phyloP scores from a whole-genome alignment of 1,139 yeast species.

The Saccharomycopsis phalli region DNA sequence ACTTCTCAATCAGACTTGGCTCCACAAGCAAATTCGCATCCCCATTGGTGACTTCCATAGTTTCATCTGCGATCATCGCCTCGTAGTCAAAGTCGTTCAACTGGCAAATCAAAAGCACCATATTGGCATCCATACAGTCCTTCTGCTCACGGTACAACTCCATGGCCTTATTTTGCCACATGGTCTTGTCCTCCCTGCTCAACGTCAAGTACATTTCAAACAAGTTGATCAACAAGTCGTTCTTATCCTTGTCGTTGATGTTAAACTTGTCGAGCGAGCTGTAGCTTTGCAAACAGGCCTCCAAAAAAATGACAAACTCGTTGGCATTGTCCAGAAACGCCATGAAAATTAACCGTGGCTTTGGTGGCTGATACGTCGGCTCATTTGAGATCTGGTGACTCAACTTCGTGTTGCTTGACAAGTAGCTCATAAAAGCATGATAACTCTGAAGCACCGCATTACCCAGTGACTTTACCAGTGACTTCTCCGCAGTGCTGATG shows the following conservation, averaged over 20 bases:
- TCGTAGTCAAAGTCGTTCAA: conserved; percentile 40
- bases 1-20: background rate
- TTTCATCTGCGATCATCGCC: conserved; percentile 29
- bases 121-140: conserved; percentile 43
- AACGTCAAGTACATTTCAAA: conserved; percentile 73
- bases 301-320: conserved; percentile 88
- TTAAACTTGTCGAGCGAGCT: conserved; percentile 59
- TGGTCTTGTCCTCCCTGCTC: conserved; percentile 35
- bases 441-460: conserved; percentile 56
- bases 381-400: conserved; percentile 25
- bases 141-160: conserved; percentile 38
- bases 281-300: conserved; percentile 79
- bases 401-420: conserved; percentile 34
- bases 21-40: background rate
- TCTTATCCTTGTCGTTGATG: conserved; percentile 48
- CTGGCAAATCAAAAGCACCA: conserved; percentile 58
- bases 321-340: conserved; percentile 77
- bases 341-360: conserved; percentile 79
- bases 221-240: conserved; percentile 65
- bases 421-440: conserved; percentile 58
- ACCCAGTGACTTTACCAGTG: no score
- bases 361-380: conserved; percentile 87
- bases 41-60: conserved; percentile 25
- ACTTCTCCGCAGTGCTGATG: background rate
- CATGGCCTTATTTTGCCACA: conserved; percentile 63